Evolutionary conservation across 2,329 filamentous ascomycete genomes (phyloP), one percentile per base, ranked within the genome.

Genomic region (Phialophora macrospora): DNA sequence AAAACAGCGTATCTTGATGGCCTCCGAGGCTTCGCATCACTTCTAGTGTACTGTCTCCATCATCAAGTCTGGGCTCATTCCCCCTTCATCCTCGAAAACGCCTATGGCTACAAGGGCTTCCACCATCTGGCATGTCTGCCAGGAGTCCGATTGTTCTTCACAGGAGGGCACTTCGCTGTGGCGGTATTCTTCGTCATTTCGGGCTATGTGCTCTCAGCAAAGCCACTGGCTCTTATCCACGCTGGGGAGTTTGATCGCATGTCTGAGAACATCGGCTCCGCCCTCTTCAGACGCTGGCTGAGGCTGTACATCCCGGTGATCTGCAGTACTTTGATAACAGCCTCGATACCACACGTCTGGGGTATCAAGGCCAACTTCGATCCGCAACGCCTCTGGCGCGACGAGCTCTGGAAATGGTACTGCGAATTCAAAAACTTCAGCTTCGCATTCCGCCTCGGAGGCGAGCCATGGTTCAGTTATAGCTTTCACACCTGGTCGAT

Each of bases 341-440:
- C 86, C 70, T 81, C 80, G 0, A 77, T 80, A 1, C 84, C 84
- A 76, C 85, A 89, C 70, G 67, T 83, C 0, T 80, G 87, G 44
- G 81, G 81, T 5, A 77, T 84, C 62, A 81, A 78, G 75, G 76
- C 78, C 6, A 76, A 79, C 12, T 75, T 75, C 24, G 74, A 77
- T 14, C 74, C 76, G 11, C 75, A 83, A 65, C 68, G 68, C 4
- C 83, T 70, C 34, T 81, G 82, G 71, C 66, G 73, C 7, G 81
- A 80, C 11, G 85, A 88, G 70, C 66, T 86, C 1, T 84, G 82
- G 78, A 79, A 76, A 44, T 81, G 79, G 80, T 81, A 82, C 61
- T 73, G 73, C 66, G 85, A 90, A 73, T 80, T 85, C 73, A 90
- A 90, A 74, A 89, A 89, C 74, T 90, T 88, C 77, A 90, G 84